Percentiles rank a stretch among this genome's conserved stretches.
Evolutionary conservation across 2,329 filamentous ascomycete genomes (phyloP).

Genomic region (Emergomyces pasteurianus): DNA sequence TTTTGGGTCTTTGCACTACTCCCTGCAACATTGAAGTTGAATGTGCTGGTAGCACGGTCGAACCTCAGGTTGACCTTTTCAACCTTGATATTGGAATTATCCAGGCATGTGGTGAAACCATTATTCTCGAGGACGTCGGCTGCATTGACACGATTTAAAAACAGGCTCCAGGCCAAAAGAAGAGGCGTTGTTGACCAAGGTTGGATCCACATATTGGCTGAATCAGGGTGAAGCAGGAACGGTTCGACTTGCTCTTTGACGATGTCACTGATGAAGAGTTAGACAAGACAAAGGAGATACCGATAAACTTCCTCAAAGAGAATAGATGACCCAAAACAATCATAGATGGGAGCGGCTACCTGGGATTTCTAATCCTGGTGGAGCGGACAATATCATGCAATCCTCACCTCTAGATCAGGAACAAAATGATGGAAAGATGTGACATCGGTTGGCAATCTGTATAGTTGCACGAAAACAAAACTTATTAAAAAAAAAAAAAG

Average conservation of each 20-base stretch:
- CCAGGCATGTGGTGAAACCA: conserved; percentile 63
- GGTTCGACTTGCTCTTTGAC: background rate
- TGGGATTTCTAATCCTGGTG: background rate
- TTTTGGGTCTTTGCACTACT: conserved; percentile 63
- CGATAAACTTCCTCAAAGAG: background rate
- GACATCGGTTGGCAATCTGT: background rate
- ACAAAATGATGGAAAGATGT: background rate
- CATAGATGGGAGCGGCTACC: background rate
- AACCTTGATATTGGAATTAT: conserved; percentile 50
- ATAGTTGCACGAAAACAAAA: background rate
- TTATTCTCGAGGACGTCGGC: conserved; percentile 65
- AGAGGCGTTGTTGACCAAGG: conserved; percentile 11
- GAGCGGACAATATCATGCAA: background rate
- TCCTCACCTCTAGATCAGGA: background rate
- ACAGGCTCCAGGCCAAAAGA: conserved; percentile 17
- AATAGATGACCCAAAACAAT: background rate
- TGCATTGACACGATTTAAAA: conserved; percentile 40
- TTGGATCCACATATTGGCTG: conserved; percentile 17
- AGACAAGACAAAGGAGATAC: background rate
- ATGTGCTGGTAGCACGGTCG: conserved; percentile 57
- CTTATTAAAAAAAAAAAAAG: background rate
- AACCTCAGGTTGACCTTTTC: conserved; percentile 67
- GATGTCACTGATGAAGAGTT: background rate
- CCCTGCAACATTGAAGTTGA: conserved; percentile 74
- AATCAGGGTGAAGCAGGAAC: background rate